Evolutionary conservation across 2,329 filamentous ascomycete species (phyloP).

Genomic region (Stemphylium beticola): DNA sequence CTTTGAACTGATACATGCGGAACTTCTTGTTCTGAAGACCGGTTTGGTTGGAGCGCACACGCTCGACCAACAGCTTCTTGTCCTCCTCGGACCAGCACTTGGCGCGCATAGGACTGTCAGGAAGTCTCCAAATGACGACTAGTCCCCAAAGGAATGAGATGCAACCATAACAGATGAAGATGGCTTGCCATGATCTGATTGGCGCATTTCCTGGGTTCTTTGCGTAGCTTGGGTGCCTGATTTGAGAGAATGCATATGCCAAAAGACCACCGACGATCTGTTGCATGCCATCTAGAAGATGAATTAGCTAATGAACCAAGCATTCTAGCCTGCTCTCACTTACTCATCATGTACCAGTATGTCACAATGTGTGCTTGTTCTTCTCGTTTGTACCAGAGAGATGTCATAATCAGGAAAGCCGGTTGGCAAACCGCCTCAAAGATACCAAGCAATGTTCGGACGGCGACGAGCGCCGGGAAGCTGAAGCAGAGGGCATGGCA

Average conservation of each 20-base stretch:
- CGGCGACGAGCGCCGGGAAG: slow-evolving; percentile 65
- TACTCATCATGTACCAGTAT: slow-evolving; percentile 76
- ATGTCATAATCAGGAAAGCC: slow-evolving; percentile 69
- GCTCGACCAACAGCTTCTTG: slow-evolving; percentile 62
- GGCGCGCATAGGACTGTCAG: slow-evolving; percentile 72
- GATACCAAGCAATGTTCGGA: slow-evolving; percentile 71
- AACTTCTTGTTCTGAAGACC: slow-evolving; percentile 58
- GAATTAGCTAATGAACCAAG: background rate
- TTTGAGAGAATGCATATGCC: slow-evolving; percentile 56
- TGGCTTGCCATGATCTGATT: slow-evolving; percentile 70
- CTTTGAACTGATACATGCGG: slow-evolving; percentile 60
- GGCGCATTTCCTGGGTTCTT: slow-evolving; percentile 47
- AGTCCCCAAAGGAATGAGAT: slow-evolving; percentile 68
- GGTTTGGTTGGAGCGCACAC: slow-evolving; percentile 55
- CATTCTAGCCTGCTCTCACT: background rate
- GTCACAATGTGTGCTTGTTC: slow-evolving; percentile 72
- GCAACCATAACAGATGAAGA: slow-evolving; percentile 71
- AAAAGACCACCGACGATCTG: slow-evolving; percentile 75
- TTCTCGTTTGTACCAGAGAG: slow-evolving; percentile 74
- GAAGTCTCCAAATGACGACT: slow-evolving; percentile 55
- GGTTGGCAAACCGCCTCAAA: slow-evolving; percentile 76
- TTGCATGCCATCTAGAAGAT: slow-evolving; percentile 62
- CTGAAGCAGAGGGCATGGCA: slow-evolving; percentile 66
- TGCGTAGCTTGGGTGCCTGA: slow-evolving; percentile 24
- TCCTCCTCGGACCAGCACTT: slow-evolving; percentile 72